These are phyloP conservation scores for Saccharomyces pastorianus DNA, from an alignment of 1,139 yeast species.

Conservation along the genomic window DNA sequence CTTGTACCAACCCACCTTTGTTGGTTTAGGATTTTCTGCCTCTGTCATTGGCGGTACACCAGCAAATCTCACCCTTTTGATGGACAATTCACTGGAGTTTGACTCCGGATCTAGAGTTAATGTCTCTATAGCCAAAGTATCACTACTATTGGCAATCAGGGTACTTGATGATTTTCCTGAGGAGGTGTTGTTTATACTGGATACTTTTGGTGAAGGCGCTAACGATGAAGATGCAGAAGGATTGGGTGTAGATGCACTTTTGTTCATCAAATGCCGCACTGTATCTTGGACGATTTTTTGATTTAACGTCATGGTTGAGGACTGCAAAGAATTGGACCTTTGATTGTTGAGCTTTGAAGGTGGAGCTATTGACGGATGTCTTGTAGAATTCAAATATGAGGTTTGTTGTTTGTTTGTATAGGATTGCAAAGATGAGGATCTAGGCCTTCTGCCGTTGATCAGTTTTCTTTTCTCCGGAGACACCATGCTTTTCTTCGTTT, in stretches of 20 bases:
- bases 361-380: background rate
- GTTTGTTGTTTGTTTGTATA: slow-evolving; percentile 3
- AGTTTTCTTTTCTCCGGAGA: slow-evolving; percentile 7
- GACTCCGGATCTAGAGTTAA: background rate
- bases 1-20: slow-evolving; percentile 32
- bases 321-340: slow-evolving; percentile 28
- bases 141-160: background rate
- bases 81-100: background rate
- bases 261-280: slow-evolving; percentile 11
- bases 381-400: background rate
- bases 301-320: slow-evolving; percentile 20
- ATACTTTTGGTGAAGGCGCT: slow-evolving; percentile 1
- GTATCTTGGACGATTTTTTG: slow-evolving; percentile 25
- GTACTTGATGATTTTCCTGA: background rate
- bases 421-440: slow-evolving; percentile 30
- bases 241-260: background rate
- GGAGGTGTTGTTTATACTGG: slow-evolving; percentile 1
- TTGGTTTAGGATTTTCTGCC: slow-evolving; percentile 28
- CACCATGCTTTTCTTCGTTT: background rate
- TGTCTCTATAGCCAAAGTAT: background rate
- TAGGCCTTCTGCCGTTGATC: slow-evolving; percentile 14
- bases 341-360: slow-evolving; percentile 5
- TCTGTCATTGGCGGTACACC: slow-evolving; percentile 32
- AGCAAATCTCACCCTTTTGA: slow-evolving; percentile 29
- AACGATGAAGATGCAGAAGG: slow-evolving; percentile 3